phyloP scores from a whole-genome alignment of 2,329 filamentous ascomycete species.

The Aureobasidium lini region DNA sequence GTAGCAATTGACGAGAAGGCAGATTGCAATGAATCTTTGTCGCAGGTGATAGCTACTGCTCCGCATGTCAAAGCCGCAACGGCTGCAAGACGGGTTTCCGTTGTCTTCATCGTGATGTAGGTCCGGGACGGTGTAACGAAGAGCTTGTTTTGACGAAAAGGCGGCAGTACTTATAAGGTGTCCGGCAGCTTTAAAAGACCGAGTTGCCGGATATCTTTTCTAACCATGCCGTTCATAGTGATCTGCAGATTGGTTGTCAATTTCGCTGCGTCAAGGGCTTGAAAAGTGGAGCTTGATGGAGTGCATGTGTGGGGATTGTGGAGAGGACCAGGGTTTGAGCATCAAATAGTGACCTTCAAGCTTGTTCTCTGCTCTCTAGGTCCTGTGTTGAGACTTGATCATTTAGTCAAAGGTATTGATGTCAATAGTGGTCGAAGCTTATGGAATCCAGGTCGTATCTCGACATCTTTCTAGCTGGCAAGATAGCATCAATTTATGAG shows the following conservation, averaged over 20 bases:
- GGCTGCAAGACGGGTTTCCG: not conserved
- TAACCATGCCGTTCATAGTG: not conserved
- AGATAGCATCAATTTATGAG: too few relatives aligned
- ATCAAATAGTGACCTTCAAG: too few relatives aligned
- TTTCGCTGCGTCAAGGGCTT: not conserved
- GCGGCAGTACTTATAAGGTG: not conserved
- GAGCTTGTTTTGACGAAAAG: not conserved
- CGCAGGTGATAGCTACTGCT: constrained; percentile 22
- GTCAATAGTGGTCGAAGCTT: too few relatives aligned
- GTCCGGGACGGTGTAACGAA: not conserved
- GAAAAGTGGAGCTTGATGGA: not conserved
- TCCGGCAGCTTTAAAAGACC: not conserved
- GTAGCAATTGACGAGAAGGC: constrained; percentile 29
- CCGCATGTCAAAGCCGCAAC: not conserved
- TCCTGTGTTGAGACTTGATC: too few relatives aligned
- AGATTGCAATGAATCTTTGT: constrained; percentile 26
- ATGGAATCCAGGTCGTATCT: too few relatives aligned
- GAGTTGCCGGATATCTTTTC: not conserved
- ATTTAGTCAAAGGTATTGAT: not conserved
- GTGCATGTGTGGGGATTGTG: not conserved
- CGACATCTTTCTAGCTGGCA: too few relatives aligned
- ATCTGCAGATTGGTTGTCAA: not conserved
- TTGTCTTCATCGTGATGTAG: not conserved
- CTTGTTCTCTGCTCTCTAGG: not conserved
- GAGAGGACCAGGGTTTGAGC: not conserved